Conservation (phyloP, 495 filamentous ascomycete genomes). For the Penicillium psychrofluorescens region DNA sequence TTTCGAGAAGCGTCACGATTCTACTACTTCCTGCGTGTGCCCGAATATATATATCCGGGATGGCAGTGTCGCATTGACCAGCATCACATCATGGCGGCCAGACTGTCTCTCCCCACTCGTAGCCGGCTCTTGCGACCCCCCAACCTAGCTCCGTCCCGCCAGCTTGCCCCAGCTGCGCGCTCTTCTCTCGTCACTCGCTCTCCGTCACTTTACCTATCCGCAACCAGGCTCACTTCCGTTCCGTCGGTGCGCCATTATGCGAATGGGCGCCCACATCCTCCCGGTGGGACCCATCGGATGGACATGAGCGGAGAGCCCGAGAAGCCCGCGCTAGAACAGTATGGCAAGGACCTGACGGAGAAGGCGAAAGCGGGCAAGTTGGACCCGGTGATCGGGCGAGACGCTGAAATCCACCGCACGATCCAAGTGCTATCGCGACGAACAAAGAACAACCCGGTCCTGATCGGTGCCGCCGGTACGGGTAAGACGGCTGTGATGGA, state of each 20-base stretch:
- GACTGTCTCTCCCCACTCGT: constrained; percentile 25
- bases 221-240: constrained; percentile 4
- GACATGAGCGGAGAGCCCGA: constrained; percentile 71
- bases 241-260: constrained; percentile 52
- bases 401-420: constrained; percentile 84
- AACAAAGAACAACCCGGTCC: constrained; percentile 95
- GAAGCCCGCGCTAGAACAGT: constrained; percentile 83
- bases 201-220: constrained; percentile 7
- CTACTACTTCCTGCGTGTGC: constrained; percentile 1
- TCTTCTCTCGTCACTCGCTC: constrained; percentile 14
- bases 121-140: constrained; percentile 24
- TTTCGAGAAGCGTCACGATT: constrained; percentile 36
- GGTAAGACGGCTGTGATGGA: constrained; percentile 95
- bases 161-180: constrained; percentile 13
- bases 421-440: constrained; percentile 89
- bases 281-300: constrained; percentile 91
- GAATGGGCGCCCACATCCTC: constrained; percentile 73
- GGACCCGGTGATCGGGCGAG: constrained; percentile 91
- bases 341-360: constrained; percentile 83
- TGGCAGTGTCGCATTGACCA: too few relatives aligned
- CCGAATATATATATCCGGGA: too few relatives aligned
- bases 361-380: constrained; percentile 82
- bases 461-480: constrained; percentile 87
- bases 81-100: constrained; percentile 25
- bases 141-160: constrained; percentile 11